These are phyloP conservation scores for Irpex rosettiformis DNA, from an alignment of 1,284 basidiomycete genomes.

Conservation along the genomic window DNA sequence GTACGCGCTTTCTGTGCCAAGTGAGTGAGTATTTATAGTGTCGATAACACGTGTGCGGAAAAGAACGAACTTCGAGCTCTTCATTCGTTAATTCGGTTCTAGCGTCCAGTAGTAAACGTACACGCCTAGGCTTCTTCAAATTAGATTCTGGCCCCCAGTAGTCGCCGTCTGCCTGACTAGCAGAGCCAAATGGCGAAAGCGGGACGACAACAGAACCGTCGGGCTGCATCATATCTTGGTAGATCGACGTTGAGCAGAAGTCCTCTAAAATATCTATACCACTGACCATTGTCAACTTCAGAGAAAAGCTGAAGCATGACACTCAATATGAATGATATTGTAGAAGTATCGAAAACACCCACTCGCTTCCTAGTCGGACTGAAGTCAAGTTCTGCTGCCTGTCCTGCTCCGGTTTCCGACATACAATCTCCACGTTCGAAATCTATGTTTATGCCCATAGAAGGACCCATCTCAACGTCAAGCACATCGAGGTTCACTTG, in stretches of 20 bases:
- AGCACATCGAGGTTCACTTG: neutral
- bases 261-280: slow-evolving; percentile 1
- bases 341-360: neutral
- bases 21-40: slow-evolving; percentile 4
- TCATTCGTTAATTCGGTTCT: slow-evolving; percentile 76
- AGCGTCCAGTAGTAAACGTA: slow-evolving; percentile 46
- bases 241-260: neutral
- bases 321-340: neutral
- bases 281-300: slow-evolving; percentile 5
- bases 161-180: slow-evolving; percentile 33
- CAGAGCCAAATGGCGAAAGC: slow-evolving; percentile 18
- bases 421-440: slow-evolving; percentile 17
- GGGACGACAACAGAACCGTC: slow-evolving; percentile 24
- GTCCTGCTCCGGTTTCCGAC: neutral
- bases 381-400: neutral
- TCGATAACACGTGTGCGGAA: slow-evolving; percentile 1
- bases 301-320: neutral
- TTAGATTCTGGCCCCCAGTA: slow-evolving; percentile 30
- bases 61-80: slow-evolving; percentile 56
- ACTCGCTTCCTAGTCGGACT: neutral
- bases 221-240: neutral
- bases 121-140: slow-evolving; percentile 32
- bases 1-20: slow-evolving; percentile 57
- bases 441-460: slow-evolving; percentile 15
- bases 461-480: slow-evolving; percentile 12